Percentiles rank a stretch among this genome's conserved stretches.
phyloP scores from a whole-genome alignment of 768 basidiomycete species.

The Ephemerocybe angulata region DNA sequence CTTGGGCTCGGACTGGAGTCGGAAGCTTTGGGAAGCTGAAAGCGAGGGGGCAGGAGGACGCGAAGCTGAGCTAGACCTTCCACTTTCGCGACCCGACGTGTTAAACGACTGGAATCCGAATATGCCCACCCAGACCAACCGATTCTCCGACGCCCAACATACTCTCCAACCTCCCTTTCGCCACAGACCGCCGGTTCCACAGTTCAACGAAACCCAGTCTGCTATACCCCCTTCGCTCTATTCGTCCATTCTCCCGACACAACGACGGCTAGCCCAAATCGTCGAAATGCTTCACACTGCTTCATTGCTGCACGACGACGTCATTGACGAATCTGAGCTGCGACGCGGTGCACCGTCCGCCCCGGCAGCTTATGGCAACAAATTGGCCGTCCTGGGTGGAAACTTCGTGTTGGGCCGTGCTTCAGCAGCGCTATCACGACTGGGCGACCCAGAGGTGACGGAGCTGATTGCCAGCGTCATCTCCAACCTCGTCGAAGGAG shows the following conservation, averaged over 20 bases:
- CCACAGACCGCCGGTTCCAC: constrained; percentile 5
- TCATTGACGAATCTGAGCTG: constrained; percentile 79
- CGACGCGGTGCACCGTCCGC: constrained; percentile 77
- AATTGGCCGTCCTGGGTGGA: constrained; percentile 82
- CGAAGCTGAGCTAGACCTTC: constrained; percentile 61
- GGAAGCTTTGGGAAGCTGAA: constrained; percentile 53
- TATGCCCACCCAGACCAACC: constrained; percentile 58
- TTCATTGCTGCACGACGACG: constrained; percentile 93
- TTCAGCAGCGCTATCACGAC: constrained; percentile 71
- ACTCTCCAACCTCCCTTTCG: constrained; percentile 21
- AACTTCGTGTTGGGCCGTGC: constrained; percentile 90
- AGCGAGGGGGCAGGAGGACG: constrained; percentile 47
- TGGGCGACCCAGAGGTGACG: constrained; percentile 82
- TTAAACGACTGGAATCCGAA: constrained; percentile 88
- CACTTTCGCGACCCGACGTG: constrained; percentile 69
- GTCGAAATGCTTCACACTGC: constrained; percentile 97
- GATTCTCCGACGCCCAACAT: constrained; percentile 46
- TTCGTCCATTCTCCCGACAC: constrained; percentile 58
- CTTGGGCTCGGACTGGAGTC: constrained; percentile 59
- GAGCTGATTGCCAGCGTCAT: constrained; percentile 85
- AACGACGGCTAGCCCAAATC: constrained; percentile 87
- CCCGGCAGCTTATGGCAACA: constrained; percentile 82
- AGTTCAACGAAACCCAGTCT: neutral
- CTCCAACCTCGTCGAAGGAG: constrained; percentile 89
- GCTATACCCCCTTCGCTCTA: neutral